Evolutionary conservation across 129 eudicot genomes (phyloP), one percentile per base, ranked within the genome.

Genomic region (Helianthus tuberosus): DNA sequence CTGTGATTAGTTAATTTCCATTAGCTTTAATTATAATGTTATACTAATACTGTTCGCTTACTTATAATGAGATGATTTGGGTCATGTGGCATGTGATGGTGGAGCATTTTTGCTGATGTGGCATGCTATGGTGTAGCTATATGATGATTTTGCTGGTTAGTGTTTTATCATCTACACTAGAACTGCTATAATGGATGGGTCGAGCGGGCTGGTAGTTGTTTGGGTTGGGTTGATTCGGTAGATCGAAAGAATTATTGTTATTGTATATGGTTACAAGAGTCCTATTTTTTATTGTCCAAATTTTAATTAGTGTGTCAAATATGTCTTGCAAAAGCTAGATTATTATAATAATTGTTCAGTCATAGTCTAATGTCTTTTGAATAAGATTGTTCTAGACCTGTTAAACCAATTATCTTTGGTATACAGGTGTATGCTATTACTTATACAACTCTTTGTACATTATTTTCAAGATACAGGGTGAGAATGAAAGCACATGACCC

Each of bases 401-500:
- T 16, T 53, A 15, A 41, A 51, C 5, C 5, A 29, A 10, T 20
- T 16, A 25, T 25, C 54, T 67, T 69, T 29, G 46, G 66, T 35
- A 72, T 16, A 50, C 84, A 92, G 98, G 98, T 89, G 96, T 82
- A 93, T 89, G 96, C 69, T 93, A 75, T 62, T 87, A n/a, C n/a
- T n/a, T n/a, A n/a, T n/a, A n/a, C n/a, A n/a, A n/a, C n/a, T n/a
- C n/a, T n/a, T n/a, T n/a, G n/a, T n/a, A n/a, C n/a, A n/a, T n/a
- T n/a, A n/a, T n/a, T n/a, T n/a, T n/a, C n/a, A n/a, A n/a, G n/a
- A n/a, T n/a, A n/a, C n/a, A n/a, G n/a, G n/a, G n/a, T n/a, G n/a
- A n/a, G n/a, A n/a, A n/a, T n/a, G n/a, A n/a, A n/a, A n/a, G n/a
- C n/a, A n/a, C n/a, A n/a, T n/a, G n/a, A n/a, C n/a, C n/a, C n/a